Evolutionary conservation across 2,329 filamentous ascomycete species (phyloP).

Genomic region (Aureobasidium vineae): DNA sequence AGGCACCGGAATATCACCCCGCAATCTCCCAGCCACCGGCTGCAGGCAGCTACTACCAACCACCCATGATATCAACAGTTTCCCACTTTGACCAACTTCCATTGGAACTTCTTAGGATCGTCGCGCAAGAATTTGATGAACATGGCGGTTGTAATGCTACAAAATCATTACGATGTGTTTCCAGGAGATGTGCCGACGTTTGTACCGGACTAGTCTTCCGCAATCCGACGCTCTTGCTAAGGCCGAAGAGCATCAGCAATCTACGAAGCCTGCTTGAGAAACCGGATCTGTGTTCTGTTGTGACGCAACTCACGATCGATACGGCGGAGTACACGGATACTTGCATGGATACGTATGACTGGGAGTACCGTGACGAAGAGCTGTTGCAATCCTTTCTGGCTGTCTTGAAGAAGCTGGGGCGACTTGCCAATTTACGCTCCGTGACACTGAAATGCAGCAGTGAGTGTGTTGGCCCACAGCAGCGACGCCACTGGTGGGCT

Average conservation of each 20-base stretch:
- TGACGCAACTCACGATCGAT: conserved; percentile 18
- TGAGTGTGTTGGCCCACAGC: conserved; percentile 19
- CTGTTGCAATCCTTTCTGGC: conserved; percentile 13
- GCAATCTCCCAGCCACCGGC: conserved; percentile 17
- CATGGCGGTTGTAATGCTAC: neutral
- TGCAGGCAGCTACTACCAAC: conserved; percentile 1
- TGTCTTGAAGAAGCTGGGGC: conserved; percentile 7
- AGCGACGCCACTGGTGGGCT: conserved; percentile 24
- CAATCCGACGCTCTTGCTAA: neutral
- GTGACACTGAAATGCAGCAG: conserved; percentile 14
- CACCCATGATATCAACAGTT: neutral
- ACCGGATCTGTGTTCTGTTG: neutral
- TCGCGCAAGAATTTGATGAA: neutral
- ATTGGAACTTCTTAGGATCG: conserved; percentile 6
- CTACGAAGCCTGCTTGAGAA: conserved; percentile 6
- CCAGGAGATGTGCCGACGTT: conserved; percentile 7
- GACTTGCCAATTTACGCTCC: conserved; percentile 20
- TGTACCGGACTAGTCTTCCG: conserved; percentile 24
- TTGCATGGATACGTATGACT: conserved; percentile 23
- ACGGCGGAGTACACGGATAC: conserved; percentile 23
- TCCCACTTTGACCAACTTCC: conserved; percentile 16
- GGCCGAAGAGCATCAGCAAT: conserved; percentile 11
- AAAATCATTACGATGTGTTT: conserved; percentile 24
- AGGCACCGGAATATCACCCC: conserved; percentile 4
- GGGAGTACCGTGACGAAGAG: conserved; percentile 23